phyloP scores from a whole-genome alignment of 768 basidiomycete species.

The Imleria badia region DNA sequence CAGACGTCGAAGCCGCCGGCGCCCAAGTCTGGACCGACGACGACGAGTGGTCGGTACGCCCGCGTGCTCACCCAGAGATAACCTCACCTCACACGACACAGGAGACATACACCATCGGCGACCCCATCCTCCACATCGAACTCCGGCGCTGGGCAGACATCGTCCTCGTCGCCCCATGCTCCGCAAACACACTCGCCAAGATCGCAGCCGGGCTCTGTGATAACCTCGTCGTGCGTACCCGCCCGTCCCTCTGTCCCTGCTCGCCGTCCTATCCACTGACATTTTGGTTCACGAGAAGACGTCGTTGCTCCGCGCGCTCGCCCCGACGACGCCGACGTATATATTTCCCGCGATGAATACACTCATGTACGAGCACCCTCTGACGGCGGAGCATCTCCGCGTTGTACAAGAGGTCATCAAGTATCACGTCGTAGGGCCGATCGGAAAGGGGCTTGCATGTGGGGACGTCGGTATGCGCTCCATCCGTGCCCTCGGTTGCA shows the following conservation, averaged over 20 bases:
- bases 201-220: conserved; percentile 88
- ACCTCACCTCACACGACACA: conserved; percentile 31
- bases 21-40: conserved; percentile 82
- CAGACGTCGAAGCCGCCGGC: conserved; percentile 49
- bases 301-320: conserved; percentile 79
- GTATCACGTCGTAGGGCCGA: conserved; percentile 84
- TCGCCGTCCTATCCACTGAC: too few relatives aligned
- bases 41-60: conserved; percentile 88
- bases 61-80: background rate
- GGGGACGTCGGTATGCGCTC: conserved; percentile 76
- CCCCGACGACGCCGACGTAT: conserved; percentile 83
- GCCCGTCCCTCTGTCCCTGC: too few relatives aligned
- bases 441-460: conserved; percentile 86
- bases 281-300: conserved; percentile 48
- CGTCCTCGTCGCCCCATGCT: conserved; percentile 93
- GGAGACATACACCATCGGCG: conserved; percentile 75
- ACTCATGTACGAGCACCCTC: conserved; percentile 92
- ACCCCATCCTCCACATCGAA: conserved; percentile 96
- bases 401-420: conserved; percentile 71
- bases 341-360: conserved; percentile 99
- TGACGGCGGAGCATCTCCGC: conserved; percentile 82
- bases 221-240: conserved; percentile 66
- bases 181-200: conserved; percentile 95
- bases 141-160: conserved; percentile 93
- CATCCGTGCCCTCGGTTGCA: background rate